A percentile compares a stretch with the other conserved stretches of the same genome.
phyloP scores from a whole-genome alignment of 495 filamentous ascomycete species.

The Tricharina praecox region DNA sequence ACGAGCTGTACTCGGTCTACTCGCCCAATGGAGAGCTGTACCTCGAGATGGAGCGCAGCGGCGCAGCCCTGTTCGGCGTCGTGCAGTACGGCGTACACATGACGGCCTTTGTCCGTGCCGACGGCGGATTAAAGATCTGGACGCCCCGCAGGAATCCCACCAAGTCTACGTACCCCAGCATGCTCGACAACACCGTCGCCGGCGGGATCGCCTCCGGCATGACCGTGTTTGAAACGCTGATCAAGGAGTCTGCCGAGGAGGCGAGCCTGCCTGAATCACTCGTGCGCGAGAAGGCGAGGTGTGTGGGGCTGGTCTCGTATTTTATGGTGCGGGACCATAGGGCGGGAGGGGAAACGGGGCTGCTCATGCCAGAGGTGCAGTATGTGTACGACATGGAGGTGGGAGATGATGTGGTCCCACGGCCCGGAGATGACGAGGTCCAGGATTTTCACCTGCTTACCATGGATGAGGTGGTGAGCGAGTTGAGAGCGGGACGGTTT shows the following conservation, averaged over 20 bases:
- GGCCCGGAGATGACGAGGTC: constrained; percentile 74
- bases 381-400: constrained; percentile 85
- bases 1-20: constrained; percentile 77
- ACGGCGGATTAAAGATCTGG: constrained; percentile 52
- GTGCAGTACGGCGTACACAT: constrained; percentile 78
- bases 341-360: constrained; percentile 70
- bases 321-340: constrained; percentile 60
- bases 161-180: constrained; percentile 71
- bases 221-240: constrained; percentile 54
- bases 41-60: constrained; percentile 56
- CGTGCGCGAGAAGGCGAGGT: constrained; percentile 40
- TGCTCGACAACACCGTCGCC: constrained; percentile 90
- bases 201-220: constrained; percentile 75
- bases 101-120: constrained; percentile 45
- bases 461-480: constrained; percentile 54
- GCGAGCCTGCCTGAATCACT: constrained; percentile 60
- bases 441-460: constrained; percentile 64
- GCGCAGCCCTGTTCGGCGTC: constrained; percentile 65
- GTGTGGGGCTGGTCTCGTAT: constrained; percentile 63
- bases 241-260: constrained; percentile 80
- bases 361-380: constrained; percentile 74
- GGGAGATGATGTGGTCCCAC: constrained; percentile 44
- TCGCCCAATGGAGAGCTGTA: constrained; percentile 43
- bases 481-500: constrained; percentile 55
- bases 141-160: constrained; percentile 53